These are phyloP conservation scores for Hsuehochloa calcarea DNA, from an alignment of 176 grass and related monocot species.

Conservation along the genomic window DNA sequence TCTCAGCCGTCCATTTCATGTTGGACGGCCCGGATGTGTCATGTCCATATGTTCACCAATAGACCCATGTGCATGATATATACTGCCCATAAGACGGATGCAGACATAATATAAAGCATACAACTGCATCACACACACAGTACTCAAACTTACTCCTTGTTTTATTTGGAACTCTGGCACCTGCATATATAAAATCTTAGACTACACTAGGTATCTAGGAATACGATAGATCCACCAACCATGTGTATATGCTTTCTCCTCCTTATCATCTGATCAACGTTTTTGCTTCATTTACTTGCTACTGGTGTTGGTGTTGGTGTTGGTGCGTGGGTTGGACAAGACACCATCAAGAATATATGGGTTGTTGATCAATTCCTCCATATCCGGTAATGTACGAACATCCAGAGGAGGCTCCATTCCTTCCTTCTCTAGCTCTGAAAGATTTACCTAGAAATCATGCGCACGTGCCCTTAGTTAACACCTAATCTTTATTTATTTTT, in stretches of 20 bases:
- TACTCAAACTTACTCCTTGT: background rate
- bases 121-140: background rate
- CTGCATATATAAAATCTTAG: background rate
- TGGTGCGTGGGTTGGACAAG: background rate
- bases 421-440: background rate
- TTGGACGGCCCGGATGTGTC: too few species aligned
- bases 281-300: background rate
- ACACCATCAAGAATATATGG: background rate
- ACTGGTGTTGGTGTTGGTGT: too few species aligned
- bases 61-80: too few species aligned
- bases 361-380: background rate
- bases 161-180: background rate
- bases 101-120: background rate
- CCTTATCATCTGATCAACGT: too few species aligned
- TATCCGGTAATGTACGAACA: background rate
- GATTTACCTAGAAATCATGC: background rate
- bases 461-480: background rate
- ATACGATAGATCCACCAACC: background rate
- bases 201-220: background rate
- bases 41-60: too few species aligned
- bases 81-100: too few species aligned
- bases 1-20: too few species aligned
- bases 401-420: background rate
- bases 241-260: background rate
- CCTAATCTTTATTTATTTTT: background rate